Percentiles rank a stretch among this genome's conserved stretches.
Conservation (phyloP, 1,284 basidiomycete genomes). For the Moesziomyces antarcticus region DNA sequence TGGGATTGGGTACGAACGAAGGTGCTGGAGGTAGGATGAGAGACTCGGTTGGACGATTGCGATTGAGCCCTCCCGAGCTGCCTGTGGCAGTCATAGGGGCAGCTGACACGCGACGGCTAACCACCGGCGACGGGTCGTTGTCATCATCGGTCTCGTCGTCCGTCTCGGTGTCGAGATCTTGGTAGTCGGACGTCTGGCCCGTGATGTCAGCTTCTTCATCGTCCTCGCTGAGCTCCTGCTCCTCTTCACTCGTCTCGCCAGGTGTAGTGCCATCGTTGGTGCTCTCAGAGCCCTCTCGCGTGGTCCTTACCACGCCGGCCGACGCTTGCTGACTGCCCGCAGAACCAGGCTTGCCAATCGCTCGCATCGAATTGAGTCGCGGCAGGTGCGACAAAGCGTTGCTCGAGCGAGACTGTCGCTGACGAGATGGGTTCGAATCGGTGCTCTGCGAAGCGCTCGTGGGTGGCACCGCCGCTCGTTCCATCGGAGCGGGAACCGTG, state of each 20-base stretch:
- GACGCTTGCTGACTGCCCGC: conserved; percentile 4
- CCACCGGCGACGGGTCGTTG: conserved; percentile 15
- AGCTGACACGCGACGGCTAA: conserved; percentile 24
- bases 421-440: conserved; percentile 14
- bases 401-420: conserved; percentile 22
- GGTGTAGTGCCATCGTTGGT: conserved; percentile 5
- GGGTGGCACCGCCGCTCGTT: background rate
- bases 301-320: conserved; percentile 3
- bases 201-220: conserved; percentile 36
- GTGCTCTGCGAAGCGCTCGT: conserved; percentile 6
- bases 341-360: conserved; percentile 8
- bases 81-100: conserved; percentile 22
- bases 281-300: conserved; percentile 24
- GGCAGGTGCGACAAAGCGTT: conserved; percentile 54
- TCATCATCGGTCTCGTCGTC: conserved; percentile 54
- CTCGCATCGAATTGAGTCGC: conserved; percentile 56
- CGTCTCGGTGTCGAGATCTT: conserved; percentile 37
- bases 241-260: conserved; percentile 43
- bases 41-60: conserved; percentile 40
- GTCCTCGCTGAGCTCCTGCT: conserved; percentile 45
- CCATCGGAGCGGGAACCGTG: conserved; percentile 16
- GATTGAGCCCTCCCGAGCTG: conserved; percentile 43
- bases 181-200: conserved; percentile 38
- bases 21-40: conserved; percentile 53
- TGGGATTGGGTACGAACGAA: conserved; percentile 32